phyloP scores from a whole-genome alignment of 495 filamentous ascomycete species.

The Podospora anserina region DNA sequence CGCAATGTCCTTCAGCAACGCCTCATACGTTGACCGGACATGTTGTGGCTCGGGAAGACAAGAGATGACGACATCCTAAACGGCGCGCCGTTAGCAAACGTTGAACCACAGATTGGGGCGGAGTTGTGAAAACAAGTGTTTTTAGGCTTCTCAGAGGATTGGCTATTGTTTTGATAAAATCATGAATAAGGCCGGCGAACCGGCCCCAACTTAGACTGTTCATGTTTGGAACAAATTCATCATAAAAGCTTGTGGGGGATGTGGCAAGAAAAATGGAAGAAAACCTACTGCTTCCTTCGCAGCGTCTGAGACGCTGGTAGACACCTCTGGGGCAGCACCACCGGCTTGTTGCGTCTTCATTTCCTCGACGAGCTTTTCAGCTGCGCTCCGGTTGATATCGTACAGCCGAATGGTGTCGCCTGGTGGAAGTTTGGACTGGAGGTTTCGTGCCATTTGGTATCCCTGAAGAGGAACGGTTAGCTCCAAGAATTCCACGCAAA shows the following conservation, averaged over 20 bases:
- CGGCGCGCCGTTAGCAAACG: constrained; percentile 19
- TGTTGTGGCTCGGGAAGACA: constrained; percentile 78
- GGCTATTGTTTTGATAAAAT: constrained; percentile 49
- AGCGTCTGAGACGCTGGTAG: constrained; percentile 56
- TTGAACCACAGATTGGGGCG: background rate
- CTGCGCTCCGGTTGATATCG: constrained; percentile 67
- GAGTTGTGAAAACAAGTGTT: constrained; percentile 2
- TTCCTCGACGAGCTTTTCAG: constrained; percentile 59
- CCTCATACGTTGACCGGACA: constrained; percentile 67
- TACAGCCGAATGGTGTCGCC: constrained; percentile 66
- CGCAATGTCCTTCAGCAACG: constrained; percentile 48
- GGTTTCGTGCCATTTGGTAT: constrained; percentile 84
- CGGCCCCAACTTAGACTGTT: constrained; percentile 49
- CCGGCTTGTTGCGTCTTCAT: constrained; percentile 47
- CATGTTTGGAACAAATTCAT: constrained; percentile 58
- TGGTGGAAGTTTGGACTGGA: constrained; percentile 70
- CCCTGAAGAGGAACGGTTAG: constrained; percentile 42
- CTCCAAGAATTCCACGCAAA: background rate
- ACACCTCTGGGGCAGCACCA: constrained; percentile 55
- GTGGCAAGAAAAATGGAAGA: constrained; percentile 10
- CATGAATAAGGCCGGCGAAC: constrained; percentile 31
- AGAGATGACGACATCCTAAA: constrained; percentile 70
- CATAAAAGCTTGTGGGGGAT: constrained; percentile 32
- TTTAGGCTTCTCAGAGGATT: constrained; percentile 31
- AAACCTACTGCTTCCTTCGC: constrained; percentile 70